Base-by-base conservation (phyloP, 2,329 filamentous ascomycete species). In the Penicillium digitatum region DNA sequence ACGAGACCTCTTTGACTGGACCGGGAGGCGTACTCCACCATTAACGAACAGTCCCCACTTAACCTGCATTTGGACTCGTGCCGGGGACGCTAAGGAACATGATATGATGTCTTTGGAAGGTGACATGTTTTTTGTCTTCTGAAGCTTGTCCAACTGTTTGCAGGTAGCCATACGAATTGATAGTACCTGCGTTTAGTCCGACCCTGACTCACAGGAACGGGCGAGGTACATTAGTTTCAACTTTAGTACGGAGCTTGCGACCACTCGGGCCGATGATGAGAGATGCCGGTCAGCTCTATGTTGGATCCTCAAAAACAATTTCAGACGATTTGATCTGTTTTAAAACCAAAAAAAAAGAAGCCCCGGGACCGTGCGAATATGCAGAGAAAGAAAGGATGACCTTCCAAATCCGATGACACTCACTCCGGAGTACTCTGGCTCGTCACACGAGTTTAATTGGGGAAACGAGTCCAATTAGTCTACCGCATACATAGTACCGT, bases 31-130 rank as follows among this genome's bases (percentile, higher is more conserved):
- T 24, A 31, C 53, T 52, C 53, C 53, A 52, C 53, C 48, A 29
- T 22, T 29, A 52, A 55, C 53, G 53, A 52, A 55, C 48, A 55
- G 48, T 55, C n/a, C 43, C 53, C 53, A 55, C 53, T 55, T 52
- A 18, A 18, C 24, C 42, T 55, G 27, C 52, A 47, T 47, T 29
- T 52, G 48, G 53, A 38, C 42, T 39, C 29, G 7, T 29, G 22
- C 43, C 48, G 42, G 42, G 14, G 35, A 47, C 53, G 37, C 53
- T 43, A 52, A 39, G 37, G 32, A 38, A 32, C 34, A 29, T 51
- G 42, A 26, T 26, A 26, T 26, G 24, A 52, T 55, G 32, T 42
- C 40, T 52, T 31, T 47, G 42, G 42, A 22, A 51, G 40, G 40
- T 51, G 20, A 35, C 48, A 52, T 48, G 18, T 16, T 34, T 27